Evolutionary conservation across 116 monocot species (phyloP).

Genomic region (Phalaenopsis hybrid): DNA sequence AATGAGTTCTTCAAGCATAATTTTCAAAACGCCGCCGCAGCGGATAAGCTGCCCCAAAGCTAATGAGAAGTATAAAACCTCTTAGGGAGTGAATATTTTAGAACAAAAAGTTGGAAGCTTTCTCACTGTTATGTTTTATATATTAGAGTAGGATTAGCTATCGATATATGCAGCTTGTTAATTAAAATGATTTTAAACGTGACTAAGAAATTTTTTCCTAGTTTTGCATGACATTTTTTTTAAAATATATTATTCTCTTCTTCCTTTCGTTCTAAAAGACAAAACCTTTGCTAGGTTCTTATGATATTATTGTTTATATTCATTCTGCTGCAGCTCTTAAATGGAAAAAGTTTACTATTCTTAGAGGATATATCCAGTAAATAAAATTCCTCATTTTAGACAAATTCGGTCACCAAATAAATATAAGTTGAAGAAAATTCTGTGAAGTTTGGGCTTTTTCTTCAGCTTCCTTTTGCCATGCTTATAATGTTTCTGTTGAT

Average conservation of each 20-base stretch:
- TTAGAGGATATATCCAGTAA: not conserved
- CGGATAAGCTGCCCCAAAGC: not conserved
- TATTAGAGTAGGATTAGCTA: not conserved
- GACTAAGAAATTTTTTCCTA: not conserved
- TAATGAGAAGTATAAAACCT: not conserved
- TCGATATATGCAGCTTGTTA: not conserved
- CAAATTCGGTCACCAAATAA: not conserved
- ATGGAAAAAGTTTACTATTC: not conserved
- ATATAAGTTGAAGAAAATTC: not conserved
- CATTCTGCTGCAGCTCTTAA: not conserved
- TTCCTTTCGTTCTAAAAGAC: not conserved
- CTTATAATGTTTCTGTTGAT: not conserved
- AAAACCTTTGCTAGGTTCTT: not conserved
- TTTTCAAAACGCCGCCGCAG: no score
- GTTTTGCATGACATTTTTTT: no score
- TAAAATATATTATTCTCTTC: not conserved
- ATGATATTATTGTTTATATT: not conserved
- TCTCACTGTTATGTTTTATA: not conserved
- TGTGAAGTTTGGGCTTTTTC: no score
- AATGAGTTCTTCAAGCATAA: no score
- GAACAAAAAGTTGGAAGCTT: not conserved
- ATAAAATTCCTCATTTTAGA: not conserved
- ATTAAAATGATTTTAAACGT: not conserved
- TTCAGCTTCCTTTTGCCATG: not conserved
- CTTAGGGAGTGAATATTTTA: not conserved